A percentile compares a stretch with the other conserved stretches of the same genome.
Conservation (phyloP, 306 rosid genomes). For the Malus orientalis region DNA sequence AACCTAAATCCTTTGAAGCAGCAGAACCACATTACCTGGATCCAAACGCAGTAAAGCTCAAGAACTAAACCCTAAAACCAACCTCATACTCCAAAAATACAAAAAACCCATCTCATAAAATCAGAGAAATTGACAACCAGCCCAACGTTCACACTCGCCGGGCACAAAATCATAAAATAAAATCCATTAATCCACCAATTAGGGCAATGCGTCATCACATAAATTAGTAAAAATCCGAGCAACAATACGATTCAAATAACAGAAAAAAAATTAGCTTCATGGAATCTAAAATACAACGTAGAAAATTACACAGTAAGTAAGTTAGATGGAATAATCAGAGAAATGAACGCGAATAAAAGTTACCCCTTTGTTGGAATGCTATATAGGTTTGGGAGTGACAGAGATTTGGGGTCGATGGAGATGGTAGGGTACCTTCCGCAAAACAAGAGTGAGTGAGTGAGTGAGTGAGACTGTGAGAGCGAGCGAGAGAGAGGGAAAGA, state of each 20-base stretch:
- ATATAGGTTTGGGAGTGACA: slow-evolving; percentile 1
- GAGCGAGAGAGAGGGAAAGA: not conserved
- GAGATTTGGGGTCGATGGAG: slow-evolving; percentile 7
- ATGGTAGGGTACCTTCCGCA: slow-evolving; percentile 17
- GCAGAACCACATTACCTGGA: slow-evolving; percentile 12
- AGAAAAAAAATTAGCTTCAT: not conserved
- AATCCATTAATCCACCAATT: not conserved
- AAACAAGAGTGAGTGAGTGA: not conserved
- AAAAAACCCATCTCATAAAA: slow-evolving; percentile 16
- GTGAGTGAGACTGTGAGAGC: not conserved
- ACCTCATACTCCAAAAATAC: slow-evolving; percentile 6
- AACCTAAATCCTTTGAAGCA: not conserved
- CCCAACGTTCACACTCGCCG: not conserved
- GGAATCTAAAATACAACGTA: not conserved
- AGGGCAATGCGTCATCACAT: slow-evolving; percentile 22
- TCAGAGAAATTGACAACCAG: not conserved
- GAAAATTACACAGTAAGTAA: not conserved
- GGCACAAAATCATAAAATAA: not conserved
- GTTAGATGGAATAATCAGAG: slow-evolving; percentile 3
- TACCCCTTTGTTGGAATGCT: slow-evolving; percentile 24
- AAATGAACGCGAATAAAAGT: not conserved
- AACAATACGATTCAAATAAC: not conserved
- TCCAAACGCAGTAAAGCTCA: slow-evolving; percentile 20
- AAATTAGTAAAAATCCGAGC: not conserved
- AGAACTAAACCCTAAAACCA: slow-evolving; percentile 43